These are phyloP conservation scores for Solanum sparsipilum DNA, from an alignment of 257 asterid genomes.

Conservation along the genomic window DNA sequence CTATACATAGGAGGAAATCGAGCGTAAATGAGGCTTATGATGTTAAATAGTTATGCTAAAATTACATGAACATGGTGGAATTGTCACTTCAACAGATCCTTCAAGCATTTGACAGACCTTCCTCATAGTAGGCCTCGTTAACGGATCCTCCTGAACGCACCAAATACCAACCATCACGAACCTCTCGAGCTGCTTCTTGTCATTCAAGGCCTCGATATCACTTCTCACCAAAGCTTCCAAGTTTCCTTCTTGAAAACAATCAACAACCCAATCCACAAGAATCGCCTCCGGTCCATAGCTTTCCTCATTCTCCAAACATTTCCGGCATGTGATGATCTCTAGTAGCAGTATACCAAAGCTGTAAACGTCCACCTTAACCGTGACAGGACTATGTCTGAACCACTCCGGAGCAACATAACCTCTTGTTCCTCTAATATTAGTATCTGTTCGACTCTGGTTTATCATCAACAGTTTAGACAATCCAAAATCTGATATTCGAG, in stretches of 20 bases:
- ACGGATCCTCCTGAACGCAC: slow-evolving; percentile 25
- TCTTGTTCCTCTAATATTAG: neutral
- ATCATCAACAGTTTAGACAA: neutral
- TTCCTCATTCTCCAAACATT: neutral
- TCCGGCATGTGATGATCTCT: slow-evolving; percentile 20
- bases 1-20: neutral
- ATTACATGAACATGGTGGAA: neutral
- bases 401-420: slow-evolving; percentile 1
- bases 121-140: slow-evolving; percentile 24
- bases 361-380: slow-evolving; percentile 25
- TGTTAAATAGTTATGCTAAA: neutral
- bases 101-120: slow-evolving; percentile 23
- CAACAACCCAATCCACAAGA: slow-evolving; percentile 19
- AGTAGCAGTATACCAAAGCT: slow-evolving; percentile 28
- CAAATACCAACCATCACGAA: slow-evolving; percentile 19
- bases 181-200: slow-evolving; percentile 6
- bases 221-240: slow-evolving; percentile 4
- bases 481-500: slow-evolving; percentile 6
- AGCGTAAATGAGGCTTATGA: neutral
- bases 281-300: neutral
- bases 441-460: neutral
- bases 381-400: slow-evolving; percentile 6
- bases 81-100: slow-evolving; percentile 14
- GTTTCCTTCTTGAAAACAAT: slow-evolving; percentile 14
- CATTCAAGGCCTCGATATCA: slow-evolving; percentile 15